Evolutionary conservation across 1,139 yeast genomes (phyloP).

Genomic region (Suhomyces maxii): DNA sequence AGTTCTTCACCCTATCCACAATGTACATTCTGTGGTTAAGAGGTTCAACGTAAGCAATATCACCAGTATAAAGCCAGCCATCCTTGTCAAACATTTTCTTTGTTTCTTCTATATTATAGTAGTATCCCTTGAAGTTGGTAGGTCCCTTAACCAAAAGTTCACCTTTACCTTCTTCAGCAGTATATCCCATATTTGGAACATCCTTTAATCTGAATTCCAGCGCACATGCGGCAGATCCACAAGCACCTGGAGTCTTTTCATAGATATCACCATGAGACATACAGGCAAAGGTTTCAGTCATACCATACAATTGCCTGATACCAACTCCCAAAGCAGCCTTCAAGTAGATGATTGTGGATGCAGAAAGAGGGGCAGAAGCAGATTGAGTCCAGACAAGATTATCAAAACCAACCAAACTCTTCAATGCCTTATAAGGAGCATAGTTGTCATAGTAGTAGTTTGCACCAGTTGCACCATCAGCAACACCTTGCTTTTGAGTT

Average conservation of each 20-base stretch:
- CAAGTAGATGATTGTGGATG: conserved; percentile 18
- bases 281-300: conserved; percentile 22
- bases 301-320: conserved; percentile 20
- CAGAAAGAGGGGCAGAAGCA: conserved; percentile 23
- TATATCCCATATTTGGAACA: conserved; percentile 64
- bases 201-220: conserved; percentile 35
- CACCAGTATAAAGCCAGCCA: conserved; percentile 53
- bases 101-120: conserved; percentile 56
- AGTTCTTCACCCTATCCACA: conserved; percentile 45
- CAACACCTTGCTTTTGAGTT: conserved; percentile 10
- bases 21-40: conserved; percentile 30
- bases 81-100: conserved; percentile 54
- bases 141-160: conserved; percentile 71
- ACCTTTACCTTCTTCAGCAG: conserved; percentile 38
- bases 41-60: conserved; percentile 33
- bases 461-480: conserved; percentile 15
- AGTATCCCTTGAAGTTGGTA: conserved; percentile 61
- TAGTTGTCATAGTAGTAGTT: conserved; percentile 10
- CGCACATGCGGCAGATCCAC: conserved; percentile 13
- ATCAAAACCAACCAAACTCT: conserved; percentile 19
- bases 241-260: conserved; percentile 20
- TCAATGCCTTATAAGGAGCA: conserved; percentile 14
- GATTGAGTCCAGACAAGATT: conserved; percentile 21
- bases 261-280: conserved; percentile 12
- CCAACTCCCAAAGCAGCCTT: conserved; percentile 21